These are phyloP conservation scores for Plasmodium blacklocki DNA, from an alignment of 169 alveolate species.

Conservation along the genomic window DNA sequence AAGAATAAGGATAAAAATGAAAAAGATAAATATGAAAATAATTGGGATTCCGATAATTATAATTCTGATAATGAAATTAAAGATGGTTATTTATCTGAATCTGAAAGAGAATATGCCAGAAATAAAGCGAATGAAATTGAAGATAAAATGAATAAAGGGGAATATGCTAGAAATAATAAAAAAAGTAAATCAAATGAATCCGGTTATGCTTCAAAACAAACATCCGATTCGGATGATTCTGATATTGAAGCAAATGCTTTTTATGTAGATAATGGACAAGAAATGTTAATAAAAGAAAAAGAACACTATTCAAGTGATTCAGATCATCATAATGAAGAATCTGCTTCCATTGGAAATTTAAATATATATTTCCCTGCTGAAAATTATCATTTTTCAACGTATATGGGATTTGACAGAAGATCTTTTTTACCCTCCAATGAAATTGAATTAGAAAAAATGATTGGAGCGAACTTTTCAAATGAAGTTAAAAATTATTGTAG, in stretches of 20 bases:
- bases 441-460: constrained; percentile 57
- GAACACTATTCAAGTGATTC: constrained; percentile 5
- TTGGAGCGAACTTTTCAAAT: constrained; percentile 50
- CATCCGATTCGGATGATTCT: constrained; percentile 20
- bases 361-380: background rate
- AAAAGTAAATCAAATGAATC: background rate
- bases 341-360: background rate
- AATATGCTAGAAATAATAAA: constrained; percentile 27
- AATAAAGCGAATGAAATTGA: constrained; percentile 42
- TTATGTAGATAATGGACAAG: constrained; percentile 67
- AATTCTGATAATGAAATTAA: background rate
- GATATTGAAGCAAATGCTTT: constrained; percentile 9
- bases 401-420: constrained; percentile 50
- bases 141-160: constrained; percentile 35
- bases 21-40: background rate
- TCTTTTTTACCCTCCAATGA: constrained; percentile 25
- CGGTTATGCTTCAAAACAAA: background rate
- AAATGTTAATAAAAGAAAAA: constrained; percentile 45
- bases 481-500: constrained; percentile 43
- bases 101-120: constrained; percentile 25
- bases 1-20: background rate
- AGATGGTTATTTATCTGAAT: background rate
- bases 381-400: constrained; percentile 57
- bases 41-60: background rate
- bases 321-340: no score